phyloP scores from a whole-genome alignment of 306 rosid genomes.

The Nissolia schottii region DNA sequence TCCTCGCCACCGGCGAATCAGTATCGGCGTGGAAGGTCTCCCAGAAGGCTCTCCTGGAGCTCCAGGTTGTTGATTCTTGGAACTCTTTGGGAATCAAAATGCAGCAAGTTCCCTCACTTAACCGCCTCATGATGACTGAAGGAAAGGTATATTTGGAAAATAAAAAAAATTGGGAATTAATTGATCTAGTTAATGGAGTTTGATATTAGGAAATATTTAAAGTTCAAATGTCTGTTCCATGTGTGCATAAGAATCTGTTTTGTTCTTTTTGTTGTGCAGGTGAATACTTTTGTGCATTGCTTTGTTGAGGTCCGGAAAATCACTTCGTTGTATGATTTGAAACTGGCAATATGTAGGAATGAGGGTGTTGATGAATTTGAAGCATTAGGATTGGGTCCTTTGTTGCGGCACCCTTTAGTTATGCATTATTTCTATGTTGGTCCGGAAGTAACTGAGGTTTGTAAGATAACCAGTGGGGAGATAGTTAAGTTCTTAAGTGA shows the following conservation, averaged over 20 bases:
- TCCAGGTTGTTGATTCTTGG: slow-evolving; percentile 62
- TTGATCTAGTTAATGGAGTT: background rate
- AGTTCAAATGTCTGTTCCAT: background rate
- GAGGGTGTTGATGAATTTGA: slow-evolving; percentile 69
- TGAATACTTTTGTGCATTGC: slow-evolving; percentile 87
- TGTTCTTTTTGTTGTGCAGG: slow-evolving; percentile 44
- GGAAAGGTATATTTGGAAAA: slow-evolving; percentile 60
- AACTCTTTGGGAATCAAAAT: slow-evolving; percentile 52
- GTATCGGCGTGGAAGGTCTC: slow-evolving; percentile 73
- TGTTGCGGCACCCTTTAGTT: slow-evolving; percentile 71
- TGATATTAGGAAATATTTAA: background rate
- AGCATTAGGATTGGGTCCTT: slow-evolving; percentile 77
- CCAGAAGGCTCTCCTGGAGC: slow-evolving; percentile 48
- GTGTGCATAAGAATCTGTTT: background rate
- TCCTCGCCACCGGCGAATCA: slow-evolving; percentile 43
- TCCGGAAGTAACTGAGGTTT: slow-evolving; percentile 47
- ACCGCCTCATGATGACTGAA: slow-evolving; percentile 49
- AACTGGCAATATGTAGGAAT: slow-evolving; percentile 64
- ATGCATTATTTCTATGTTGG: slow-evolving; percentile 62
- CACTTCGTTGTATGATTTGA: slow-evolving; percentile 73
- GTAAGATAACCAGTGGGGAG: slow-evolving; percentile 56
- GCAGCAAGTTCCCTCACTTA: slow-evolving; percentile 73
- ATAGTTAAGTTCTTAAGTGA: slow-evolving; percentile 42
- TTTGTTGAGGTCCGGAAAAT: slow-evolving; percentile 75
- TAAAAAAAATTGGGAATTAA: background rate